Evolutionary conservation across 2,329 filamentous ascomycete species (phyloP), one percentile per base, ranked within the genome.

Genomic region (Colletotrichum simmondsii): DNA sequence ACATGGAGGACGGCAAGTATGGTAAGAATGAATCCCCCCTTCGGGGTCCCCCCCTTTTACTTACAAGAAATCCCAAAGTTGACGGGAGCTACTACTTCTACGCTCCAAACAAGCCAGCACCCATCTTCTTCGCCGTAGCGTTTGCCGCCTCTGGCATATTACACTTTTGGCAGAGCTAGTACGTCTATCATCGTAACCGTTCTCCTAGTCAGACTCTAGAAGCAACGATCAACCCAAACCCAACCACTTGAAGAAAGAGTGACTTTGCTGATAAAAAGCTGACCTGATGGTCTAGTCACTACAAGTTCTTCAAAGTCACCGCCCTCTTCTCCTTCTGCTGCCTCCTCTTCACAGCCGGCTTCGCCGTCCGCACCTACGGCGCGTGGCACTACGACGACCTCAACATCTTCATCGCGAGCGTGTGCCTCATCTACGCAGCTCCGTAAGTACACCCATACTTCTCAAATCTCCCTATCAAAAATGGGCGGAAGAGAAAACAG

Each of bases 251-350:
- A n/a, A n/a, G n/a, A n/a, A n/a, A n/a, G n/a, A n/a, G n/a, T n/a
- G n/a, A n/a, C n/a, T n/a, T n/a, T n/a, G n/a, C n/a, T n/a, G n/a
- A n/a, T n/a, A n/a, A n/a, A n/a, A n/a, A n/a, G n/a, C n/a, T n/a
- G n/a, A n/a, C n/a, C n/a, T n/a, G n/a, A n/a, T n/a, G n/a, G n/a
- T n/a, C n/a, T 59, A 90, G 89, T 57, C 86, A 82, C 66, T 89
- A 90, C 77, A 88, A 87, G 74, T 88, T 85, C 75, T 92, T 88
- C 86, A 85, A 84, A 63, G 81, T 90, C 16, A 90, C 88, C 0
- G 79, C 86, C 0, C 79, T 92, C 4, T 87, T 90, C 26, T 85
- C 88, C 10, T 85, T 89, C 79, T 88, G 87, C 57, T 85, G 86
- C 8, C 77, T 88, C 1, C 77, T 92, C 53, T 91, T 91, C 79